Conservation (phyloP, 1,284 basidiomycete species). For the Marasmius sp. region DNA sequence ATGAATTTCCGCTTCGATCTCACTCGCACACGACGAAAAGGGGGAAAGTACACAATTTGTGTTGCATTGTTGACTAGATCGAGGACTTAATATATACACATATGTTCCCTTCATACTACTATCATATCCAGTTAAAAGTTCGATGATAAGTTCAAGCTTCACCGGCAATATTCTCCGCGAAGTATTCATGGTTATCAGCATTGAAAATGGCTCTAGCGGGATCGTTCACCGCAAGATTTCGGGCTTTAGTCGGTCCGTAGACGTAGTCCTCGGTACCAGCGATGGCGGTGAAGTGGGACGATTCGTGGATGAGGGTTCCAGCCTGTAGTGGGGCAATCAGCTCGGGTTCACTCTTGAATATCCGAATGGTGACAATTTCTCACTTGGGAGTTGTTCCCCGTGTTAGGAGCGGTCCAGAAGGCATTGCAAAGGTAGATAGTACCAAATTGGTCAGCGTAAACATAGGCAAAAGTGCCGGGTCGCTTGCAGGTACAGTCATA, state of each 20-base stretch:
- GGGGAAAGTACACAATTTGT: too few species aligned
- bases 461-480: conserved; percentile 42
- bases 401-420: conserved; percentile 45
- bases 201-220: conserved; percentile 40
- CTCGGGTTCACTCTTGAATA: not conserved
- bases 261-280: conserved; percentile 45
- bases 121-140: too few species aligned
- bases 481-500: conserved; percentile 48
- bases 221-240: conserved; percentile 39
- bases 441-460: conserved; percentile 43
- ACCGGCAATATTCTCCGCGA: conserved; percentile 51
- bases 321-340: conserved; percentile 32
- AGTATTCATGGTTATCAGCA: conserved; percentile 54
- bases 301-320: conserved; percentile 42
- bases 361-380: not conserved
- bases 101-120: too few species aligned
- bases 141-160: too few species aligned
- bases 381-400: conserved; percentile 49
- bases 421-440: conserved; percentile 44
- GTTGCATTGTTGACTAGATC: too few species aligned
- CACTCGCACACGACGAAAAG: too few species aligned
- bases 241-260: conserved; percentile 42
- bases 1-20: too few species aligned
- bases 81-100: too few species aligned
- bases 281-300: conserved; percentile 46